A percentile compares a stretch with the other conserved stretches of the same genome.
Evolutionary conservation across 1,139 yeast genomes (phyloP).

Genomic region (Hansenula anomala): DNA sequence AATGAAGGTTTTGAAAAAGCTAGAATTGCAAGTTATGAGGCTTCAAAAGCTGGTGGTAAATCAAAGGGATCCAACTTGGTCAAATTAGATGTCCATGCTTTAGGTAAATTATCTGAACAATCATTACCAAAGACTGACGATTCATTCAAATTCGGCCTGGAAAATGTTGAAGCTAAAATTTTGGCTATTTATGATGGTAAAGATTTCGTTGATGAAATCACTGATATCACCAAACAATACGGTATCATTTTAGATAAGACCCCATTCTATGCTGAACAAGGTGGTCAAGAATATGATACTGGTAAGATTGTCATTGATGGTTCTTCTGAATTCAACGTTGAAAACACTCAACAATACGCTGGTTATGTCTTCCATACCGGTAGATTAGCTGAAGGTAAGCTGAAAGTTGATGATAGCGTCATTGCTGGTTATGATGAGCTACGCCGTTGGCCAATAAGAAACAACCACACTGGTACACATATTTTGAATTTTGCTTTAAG

Average conservation of each 20-base stretch:
- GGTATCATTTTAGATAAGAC: constrained; percentile 87
- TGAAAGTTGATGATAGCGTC: constrained; percentile 62
- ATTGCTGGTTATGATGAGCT: constrained; percentile 88
- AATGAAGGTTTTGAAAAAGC: constrained; percentile 90
- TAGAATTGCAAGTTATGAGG: constrained; percentile 83
- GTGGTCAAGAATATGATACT: constrained; percentile 97
- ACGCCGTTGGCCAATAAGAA: constrained; percentile 95
- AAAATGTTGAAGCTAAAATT: constrained; percentile 56
- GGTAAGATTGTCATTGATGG: constrained; percentile 93
- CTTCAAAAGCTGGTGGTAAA: constrained; percentile 86
- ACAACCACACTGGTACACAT: constrained; percentile 98
- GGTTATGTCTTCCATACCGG: constrained; percentile 98
- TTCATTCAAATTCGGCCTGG: constrained; percentile 62
- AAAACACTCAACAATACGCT: constrained; percentile 86
- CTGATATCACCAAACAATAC: constrained; percentile 46
- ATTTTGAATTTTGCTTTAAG: constrained; percentile 85
- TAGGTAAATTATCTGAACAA: constrained; percentile 59
- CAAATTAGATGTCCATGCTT: constrained; percentile 86
- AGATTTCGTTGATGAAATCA: constrained; percentile 46
- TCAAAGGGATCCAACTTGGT: constrained; percentile 52
- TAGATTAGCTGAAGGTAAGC: constrained; percentile 65
- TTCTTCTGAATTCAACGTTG: constrained; percentile 77
- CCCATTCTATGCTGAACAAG: constrained; percentile 97
- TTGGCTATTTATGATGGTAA: constrained; percentile 71
- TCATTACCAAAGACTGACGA: constrained; percentile 82